Evolutionary conservation across 169 alveolate genomes (phyloP).

Genomic region (Plasmodium fragile): DNA sequence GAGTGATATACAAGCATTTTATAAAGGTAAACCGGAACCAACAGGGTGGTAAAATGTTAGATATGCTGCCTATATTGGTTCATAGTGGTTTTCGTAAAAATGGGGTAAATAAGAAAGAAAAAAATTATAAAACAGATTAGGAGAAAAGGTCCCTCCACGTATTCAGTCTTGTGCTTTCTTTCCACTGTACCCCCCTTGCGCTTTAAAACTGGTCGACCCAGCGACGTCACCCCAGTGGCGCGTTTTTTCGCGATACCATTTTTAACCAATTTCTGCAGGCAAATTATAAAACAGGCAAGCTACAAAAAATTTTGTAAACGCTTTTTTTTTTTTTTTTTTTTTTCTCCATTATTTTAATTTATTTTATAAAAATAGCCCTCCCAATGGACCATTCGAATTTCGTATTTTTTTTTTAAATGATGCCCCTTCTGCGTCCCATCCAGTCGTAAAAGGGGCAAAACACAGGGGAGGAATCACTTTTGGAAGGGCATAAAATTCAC

Average conservation of each 20-base stretch:
- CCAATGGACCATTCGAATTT: background rate
- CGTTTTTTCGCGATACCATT: background rate
- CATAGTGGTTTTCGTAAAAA: background rate
- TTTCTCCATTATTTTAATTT: background rate
- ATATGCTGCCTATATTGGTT: background rate
- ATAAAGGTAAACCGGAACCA: background rate
- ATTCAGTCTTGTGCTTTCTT: background rate
- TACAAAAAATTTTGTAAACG: background rate
- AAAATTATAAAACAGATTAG: background rate
- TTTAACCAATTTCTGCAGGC: background rate
- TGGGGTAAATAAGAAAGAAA: background rate
- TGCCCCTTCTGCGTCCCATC: background rate
- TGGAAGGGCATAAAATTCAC: background rate
- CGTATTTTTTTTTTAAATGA: background rate
- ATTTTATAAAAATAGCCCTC: background rate
- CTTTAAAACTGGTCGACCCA: background rate
- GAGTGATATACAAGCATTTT: background rate
- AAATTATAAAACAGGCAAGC: background rate
- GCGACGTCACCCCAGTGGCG: background rate
- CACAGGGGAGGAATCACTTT: background rate
- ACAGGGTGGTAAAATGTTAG: background rate
- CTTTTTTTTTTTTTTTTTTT: background rate
- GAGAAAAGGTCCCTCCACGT: background rate
- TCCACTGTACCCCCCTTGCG: background rate
- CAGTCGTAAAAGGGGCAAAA: slow-evolving; percentile 7